Conservation (phyloP, 371 early-diverging fungal genomes). For the Mucor plumbeus region DNA sequence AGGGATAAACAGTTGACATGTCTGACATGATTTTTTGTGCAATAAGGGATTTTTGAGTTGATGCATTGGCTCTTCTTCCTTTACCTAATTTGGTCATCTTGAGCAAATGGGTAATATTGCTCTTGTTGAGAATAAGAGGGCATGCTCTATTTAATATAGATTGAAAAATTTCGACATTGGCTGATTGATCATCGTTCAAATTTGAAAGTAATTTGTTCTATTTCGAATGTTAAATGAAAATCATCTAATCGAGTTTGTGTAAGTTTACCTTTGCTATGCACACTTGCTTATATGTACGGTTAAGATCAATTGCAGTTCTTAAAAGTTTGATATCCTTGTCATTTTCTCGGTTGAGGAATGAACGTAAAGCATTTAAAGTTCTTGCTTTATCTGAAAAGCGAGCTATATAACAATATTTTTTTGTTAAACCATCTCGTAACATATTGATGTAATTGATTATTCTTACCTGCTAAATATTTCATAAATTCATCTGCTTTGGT, state of each 20-base stretch:
- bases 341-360: constrained; percentile 30
- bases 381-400: constrained; percentile 67
- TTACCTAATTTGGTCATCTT: constrained; percentile 13
- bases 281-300: constrained; percentile 37
- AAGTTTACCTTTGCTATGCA: constrained; percentile 31
- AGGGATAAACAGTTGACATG: constrained; percentile 26
- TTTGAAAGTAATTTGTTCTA: constrained; percentile 71
- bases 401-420: neutral
- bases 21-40: constrained; percentile 39
- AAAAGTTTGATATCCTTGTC: constrained; percentile 30
- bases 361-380: constrained; percentile 33
- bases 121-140: constrained; percentile 56
- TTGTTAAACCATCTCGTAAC: neutral
- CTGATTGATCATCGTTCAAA: constrained; percentile 65
- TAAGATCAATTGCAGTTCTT: constrained; percentile 24
- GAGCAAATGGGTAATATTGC: constrained; percentile 32
- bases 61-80: constrained; percentile 26
- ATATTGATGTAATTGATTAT: neutral
- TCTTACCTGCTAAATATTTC: constrained; percentile 50
- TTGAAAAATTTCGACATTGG: constrained; percentile 69
- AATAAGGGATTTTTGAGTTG: constrained; percentile 18
- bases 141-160: constrained; percentile 67
- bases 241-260: neutral
- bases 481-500: constrained; percentile 44
- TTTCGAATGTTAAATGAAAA: neutral